Evolutionary conservation across 1,284 basidiomycete species (phyloP), one percentile per base, ranked within the genome.

Genomic region (Trametes pubescens): DNA sequence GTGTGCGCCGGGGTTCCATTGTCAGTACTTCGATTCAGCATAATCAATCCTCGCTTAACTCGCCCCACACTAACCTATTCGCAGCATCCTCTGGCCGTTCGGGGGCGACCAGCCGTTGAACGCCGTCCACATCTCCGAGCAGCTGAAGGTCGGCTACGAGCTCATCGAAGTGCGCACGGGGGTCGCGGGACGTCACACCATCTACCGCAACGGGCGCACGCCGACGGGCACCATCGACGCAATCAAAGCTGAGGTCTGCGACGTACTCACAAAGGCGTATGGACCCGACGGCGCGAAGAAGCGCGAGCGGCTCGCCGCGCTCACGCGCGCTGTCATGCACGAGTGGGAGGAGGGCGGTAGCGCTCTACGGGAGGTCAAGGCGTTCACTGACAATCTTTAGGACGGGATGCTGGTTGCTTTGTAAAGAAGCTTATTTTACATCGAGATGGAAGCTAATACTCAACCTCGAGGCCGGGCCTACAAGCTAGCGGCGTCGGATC

Each of bases 21-120:
- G 69, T 71, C 35, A 18, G 65, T 48, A 13, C 13, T 18, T 16
- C 16, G 13, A 1, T 11, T 47, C 21, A 32, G 29, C 29, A 32
- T 5, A 10, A 13, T 38, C 9, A 9, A 4, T 32, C 4, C 2
- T 22, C 44, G 37, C 37, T 11, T 3, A 13, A 2, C 37, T 16
- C 29, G 29, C 8, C 11, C 37, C 37, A 38, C 2, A 13, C 11
- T 16, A 3, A n/a, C 18, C 2, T 4, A 18, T n/a, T 16, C 49
- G 6, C 38, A 73, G 72, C 59, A 73, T 75, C 34, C 59, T 66
- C 37, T 74, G 72, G 72, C 72, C 72, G 0, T 68, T 72, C 62
- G 37, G 43, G 40, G 69, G 58, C 13, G 72, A 75, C 56, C 72
- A 75, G 51, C 72, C 72, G 14, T n/a, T 54, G 0, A 73, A 72